phyloP scores from a whole-genome alignment of 2,329 filamentous ascomycete species.

The Venturia carpophila region DNA sequence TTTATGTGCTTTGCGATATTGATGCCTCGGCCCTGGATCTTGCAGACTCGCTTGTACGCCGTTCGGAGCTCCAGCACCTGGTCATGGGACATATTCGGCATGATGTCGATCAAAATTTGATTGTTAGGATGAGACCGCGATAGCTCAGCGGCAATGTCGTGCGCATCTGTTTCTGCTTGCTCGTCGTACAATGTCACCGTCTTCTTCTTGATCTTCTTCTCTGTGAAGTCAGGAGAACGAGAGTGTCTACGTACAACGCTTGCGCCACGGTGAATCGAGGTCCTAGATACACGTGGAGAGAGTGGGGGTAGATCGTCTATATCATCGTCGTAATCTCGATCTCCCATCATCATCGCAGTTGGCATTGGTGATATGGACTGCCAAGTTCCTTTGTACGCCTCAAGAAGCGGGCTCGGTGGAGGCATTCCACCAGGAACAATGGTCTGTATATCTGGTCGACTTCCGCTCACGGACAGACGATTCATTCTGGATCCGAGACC shows the following conservation, averaged over 20 bases:
- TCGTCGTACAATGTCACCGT: conserved; percentile 69
- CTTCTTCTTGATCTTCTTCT: conserved; percentile 42
- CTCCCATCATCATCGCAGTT: conserved; percentile 59
- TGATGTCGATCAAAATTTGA: conserved; percentile 71
- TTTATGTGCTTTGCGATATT: conserved; percentile 84
- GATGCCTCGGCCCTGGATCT: conserved; percentile 70
- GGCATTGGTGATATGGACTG: conserved; percentile 94
- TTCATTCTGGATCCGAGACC: conserved; percentile 37
- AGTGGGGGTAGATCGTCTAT: conserved; percentile 37
- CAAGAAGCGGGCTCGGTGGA: conserved; percentile 75
- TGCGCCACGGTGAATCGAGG: conserved; percentile 27
- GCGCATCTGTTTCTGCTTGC: conserved; percentile 63
- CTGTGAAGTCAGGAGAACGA: conserved; percentile 20
- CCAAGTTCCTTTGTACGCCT: conserved; percentile 89
- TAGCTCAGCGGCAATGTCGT: conserved; percentile 66
- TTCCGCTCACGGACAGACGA: conserved; percentile 41
- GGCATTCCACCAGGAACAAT: conserved; percentile 37
- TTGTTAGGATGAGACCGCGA: conserved; percentile 53
- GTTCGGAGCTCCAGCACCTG: conserved; percentile 78
- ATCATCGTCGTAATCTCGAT: conserved; percentile 44
- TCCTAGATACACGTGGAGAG: conserved; percentile 25
- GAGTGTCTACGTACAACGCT: conserved; percentile 20
- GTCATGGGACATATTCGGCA: conserved; percentile 76
- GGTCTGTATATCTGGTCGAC: conserved; percentile 32
- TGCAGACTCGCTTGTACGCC: conserved; percentile 87